Evolutionary conservation across 1,284 basidiomycete genomes (phyloP).

Genomic region (Retiboletus fuscus): DNA sequence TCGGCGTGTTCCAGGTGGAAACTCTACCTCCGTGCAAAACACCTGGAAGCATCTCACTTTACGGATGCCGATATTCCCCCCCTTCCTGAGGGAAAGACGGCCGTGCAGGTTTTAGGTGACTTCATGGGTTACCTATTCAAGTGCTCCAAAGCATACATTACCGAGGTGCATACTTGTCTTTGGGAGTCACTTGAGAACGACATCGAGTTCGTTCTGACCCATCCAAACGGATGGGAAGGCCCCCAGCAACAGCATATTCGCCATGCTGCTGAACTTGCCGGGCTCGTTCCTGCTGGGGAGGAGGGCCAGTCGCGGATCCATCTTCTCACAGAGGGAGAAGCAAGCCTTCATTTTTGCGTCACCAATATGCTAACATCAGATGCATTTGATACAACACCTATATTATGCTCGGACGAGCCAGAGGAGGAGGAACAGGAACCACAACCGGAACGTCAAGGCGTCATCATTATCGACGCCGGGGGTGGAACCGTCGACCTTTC

Average conservation of each 20-base stretch:
- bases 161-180: constrained; percentile 55
- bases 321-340: constrained; percentile 64
- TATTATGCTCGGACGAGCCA: constrained; percentile 30
- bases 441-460: constrained; percentile 43
- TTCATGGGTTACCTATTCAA: constrained; percentile 61
- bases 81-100: constrained; percentile 59
- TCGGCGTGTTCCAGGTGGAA: constrained; percentile 61
- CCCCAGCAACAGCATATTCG: constrained; percentile 53
- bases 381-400: constrained; percentile 42
- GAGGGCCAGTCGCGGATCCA: constrained; percentile 51
- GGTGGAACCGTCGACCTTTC: constrained; percentile 67
- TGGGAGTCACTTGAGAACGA: constrained; percentile 49
- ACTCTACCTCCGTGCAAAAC: constrained; percentile 59
- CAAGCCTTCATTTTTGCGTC: constrained; percentile 60
- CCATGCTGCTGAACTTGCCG: constrained; percentile 48
- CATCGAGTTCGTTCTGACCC: constrained; percentile 52
- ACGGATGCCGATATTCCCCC: constrained; percentile 51
- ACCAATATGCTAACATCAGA: constrained; percentile 50
- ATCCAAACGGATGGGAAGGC: constrained; percentile 60
- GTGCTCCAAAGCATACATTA: constrained; percentile 59
- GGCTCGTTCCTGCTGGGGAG: constrained; percentile 42
- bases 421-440: constrained; percentile 23
- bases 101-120: constrained; percentile 61
- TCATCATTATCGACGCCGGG: constrained; percentile 67
- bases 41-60: constrained; percentile 42